phyloP scores from a whole-genome alignment of 345 rosid genomes.

The Sisymbrium altissimum region DNA sequence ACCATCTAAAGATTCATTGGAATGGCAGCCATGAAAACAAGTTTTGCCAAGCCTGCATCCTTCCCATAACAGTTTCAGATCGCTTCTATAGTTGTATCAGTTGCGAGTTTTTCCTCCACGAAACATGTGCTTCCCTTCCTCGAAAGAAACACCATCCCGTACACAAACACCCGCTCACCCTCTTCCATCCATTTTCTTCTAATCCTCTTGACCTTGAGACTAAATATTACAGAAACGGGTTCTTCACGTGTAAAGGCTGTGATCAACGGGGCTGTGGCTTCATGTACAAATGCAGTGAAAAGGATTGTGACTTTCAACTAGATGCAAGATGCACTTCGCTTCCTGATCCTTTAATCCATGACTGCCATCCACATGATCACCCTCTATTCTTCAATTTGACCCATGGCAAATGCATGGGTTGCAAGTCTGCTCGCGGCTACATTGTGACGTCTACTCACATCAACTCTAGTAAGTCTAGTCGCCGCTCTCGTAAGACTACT shows the following conservation, averaged over 20 bases:
- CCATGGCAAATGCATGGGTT: neutral
- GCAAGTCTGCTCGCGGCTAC: neutral
- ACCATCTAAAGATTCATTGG: neutral
- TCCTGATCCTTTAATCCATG: neutral
- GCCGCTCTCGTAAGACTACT: neutral
- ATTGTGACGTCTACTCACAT: too few relatives aligned
- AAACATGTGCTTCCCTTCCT: neutral
- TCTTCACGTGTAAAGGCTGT: neutral
- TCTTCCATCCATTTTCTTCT: neutral
- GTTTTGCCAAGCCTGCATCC: neutral
- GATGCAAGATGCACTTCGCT: neutral
- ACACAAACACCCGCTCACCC: neutral
- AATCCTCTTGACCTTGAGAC: too few relatives aligned
- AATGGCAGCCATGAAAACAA: neutral
- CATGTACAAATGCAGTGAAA: neutral
- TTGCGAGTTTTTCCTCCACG: neutral
- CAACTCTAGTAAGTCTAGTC: too few relatives aligned
- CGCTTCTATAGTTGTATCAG: neutral
- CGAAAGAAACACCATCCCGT: neutral
- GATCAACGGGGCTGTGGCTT: neutral
- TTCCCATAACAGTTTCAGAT: neutral
- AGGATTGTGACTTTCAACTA: neutral
- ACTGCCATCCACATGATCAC: neutral
- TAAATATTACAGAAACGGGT: neutral
- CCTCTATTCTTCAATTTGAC: neutral